Base-by-base conservation (phyloP, 2,329 filamentous ascomycete genomes). In the Fusarium sp. region DNA sequence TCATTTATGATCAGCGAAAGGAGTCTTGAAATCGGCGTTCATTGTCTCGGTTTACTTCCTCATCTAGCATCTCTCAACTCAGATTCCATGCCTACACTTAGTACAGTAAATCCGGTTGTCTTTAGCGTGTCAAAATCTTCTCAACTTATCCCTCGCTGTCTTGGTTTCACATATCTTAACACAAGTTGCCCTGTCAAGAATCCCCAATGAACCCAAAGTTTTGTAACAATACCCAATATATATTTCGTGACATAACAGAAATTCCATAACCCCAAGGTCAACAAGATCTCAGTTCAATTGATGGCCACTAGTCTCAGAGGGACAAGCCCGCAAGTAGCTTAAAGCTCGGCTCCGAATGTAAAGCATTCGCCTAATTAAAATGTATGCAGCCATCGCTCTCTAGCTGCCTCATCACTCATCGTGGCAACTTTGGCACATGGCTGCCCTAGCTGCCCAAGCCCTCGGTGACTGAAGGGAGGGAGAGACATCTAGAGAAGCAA, bases 381-480 rank as follows among this genome's bases (percentile, higher is more conserved):
- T 34, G 39, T 30, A 64, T 52, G 39, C 32, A 38, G 55, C 24
- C 32, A 55, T 32, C 26, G n/a, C 28, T 50, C 28, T 30, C 17
- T 42, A 18, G 39, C 41, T 34, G 34, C n/a, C 45, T 45, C 45
- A 42, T 47, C 26, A 54, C 59, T 59, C 48, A 60, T 65, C 34
- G 47, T 48, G 66, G 58, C 62, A 58, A 63, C 30, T 52, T 71
- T 45, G 65, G 44, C 32, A 50, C 51, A 42, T 52, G 59, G 51
- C 45, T 63, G 44, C 54, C 63, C 54, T 56, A 32, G 51, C 50
- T 55, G 54, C 45, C 65, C 62, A 71, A 70, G 38, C 71, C 62
- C 57, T 74, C 66, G 71, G 66, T 71, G 70, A 71, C 24, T 38
- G 26, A 30, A 68, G 52, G 67, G 70, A 61, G 44, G 41, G n/a